phyloP scores from a whole-genome alignment of 2,329 filamentous ascomycete genomes.

The Beauveria bassiana region DNA sequence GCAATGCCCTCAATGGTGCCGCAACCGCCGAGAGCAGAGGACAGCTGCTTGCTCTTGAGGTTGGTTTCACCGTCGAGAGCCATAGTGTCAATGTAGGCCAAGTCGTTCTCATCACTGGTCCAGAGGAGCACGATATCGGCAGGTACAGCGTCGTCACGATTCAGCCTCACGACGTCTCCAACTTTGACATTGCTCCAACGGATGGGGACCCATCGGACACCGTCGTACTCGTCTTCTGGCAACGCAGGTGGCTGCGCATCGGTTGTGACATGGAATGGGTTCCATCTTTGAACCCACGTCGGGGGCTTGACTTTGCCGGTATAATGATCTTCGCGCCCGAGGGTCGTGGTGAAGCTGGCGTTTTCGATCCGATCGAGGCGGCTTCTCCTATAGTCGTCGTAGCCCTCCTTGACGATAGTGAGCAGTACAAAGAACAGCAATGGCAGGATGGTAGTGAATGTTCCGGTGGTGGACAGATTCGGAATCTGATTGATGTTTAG shows the following conservation, averaged over 20 bases:
- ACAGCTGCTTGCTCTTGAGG: slow-evolving; percentile 66
- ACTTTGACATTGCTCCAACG: slow-evolving; percentile 41
- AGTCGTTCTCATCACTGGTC: slow-evolving; percentile 65
- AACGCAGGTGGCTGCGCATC: slow-evolving; percentile 21
- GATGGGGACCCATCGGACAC: slow-evolving; percentile 42
- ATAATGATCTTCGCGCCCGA: slow-evolving; percentile 31
- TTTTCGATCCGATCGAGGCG: slow-evolving; percentile 79
- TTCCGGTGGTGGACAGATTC: slow-evolving; percentile 67
- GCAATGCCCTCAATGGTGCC: slow-evolving; percentile 45
- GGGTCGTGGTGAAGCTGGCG: slow-evolving; percentile 39
- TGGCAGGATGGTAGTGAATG: slow-evolving; percentile 66
- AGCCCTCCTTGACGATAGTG: slow-evolving; percentile 79
- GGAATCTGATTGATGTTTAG: slow-evolving; percentile 38
- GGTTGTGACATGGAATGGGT: slow-evolving; percentile 25
- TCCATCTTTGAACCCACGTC: slow-evolving; percentile 21
- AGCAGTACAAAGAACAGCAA: slow-evolving; percentile 69
- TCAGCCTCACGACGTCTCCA: slow-evolving; percentile 40
- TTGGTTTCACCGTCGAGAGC: slow-evolving; percentile 78
- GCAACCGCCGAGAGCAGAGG: slow-evolving; percentile 53
- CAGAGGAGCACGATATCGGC: slow-evolving; percentile 77
- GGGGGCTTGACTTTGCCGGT: slow-evolving; percentile 20
- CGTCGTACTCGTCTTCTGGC: slow-evolving; percentile 54
- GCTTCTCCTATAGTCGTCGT: slow-evolving; percentile 75
- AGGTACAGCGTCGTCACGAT: slow-evolving; percentile 69
- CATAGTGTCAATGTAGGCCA: slow-evolving; percentile 83